phyloP scores from a whole-genome alignment of 192 early-diverging fungal genomes.

The Geranomyces michiganensis region DNA sequence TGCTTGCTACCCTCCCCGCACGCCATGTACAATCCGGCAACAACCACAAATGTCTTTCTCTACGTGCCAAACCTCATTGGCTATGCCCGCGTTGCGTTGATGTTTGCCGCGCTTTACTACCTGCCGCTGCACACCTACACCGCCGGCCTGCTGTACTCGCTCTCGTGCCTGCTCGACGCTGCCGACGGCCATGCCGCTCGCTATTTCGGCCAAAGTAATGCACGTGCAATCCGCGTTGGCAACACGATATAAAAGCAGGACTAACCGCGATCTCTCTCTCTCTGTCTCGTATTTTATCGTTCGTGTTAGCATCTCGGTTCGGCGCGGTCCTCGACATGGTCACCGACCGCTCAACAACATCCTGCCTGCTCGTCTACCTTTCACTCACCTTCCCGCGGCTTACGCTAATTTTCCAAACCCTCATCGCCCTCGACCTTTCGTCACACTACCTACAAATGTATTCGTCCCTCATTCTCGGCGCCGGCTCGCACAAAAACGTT shows the following conservation, averaged over 20 bases:
- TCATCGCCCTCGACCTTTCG: slow-evolving; percentile 91
- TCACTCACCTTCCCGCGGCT: slow-evolving; percentile 65
- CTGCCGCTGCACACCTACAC: slow-evolving; percentile 70
- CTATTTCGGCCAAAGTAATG: slow-evolving; percentile 84
- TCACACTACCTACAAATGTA: slow-evolving; percentile 99
- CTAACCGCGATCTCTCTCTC: background rate
- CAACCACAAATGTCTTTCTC: slow-evolving; percentile 60
- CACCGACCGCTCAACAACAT: slow-evolving; percentile 92
- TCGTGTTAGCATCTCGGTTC: slow-evolving; percentile 80
- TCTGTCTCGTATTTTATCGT: no score
- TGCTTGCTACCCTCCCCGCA: no score
- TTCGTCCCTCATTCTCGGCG: slow-evolving; percentile 81
- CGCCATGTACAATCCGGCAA: slow-evolving; percentile 18
- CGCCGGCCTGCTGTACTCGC: slow-evolving; percentile 78
- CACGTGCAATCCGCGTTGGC: background rate
- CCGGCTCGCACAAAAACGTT: slow-evolving; percentile 89
- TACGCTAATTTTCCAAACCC: slow-evolving; percentile 83
- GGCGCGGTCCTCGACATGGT: slow-evolving; percentile 99
- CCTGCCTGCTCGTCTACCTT: slow-evolving; percentile 87
- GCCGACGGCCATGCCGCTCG: slow-evolving; percentile 95
- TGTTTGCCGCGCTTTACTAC: slow-evolving; percentile 70
- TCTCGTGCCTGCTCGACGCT: slow-evolving; percentile 92
- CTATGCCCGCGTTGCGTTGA: slow-evolving; percentile 83
- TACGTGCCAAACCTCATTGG: slow-evolving; percentile 85
- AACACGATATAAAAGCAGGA: background rate